Evolutionary conservation across 768 basidiomycete genomes (phyloP), one percentile per base, ranked within the genome.

Genomic region (Thelephora aurantiotincta): DNA sequence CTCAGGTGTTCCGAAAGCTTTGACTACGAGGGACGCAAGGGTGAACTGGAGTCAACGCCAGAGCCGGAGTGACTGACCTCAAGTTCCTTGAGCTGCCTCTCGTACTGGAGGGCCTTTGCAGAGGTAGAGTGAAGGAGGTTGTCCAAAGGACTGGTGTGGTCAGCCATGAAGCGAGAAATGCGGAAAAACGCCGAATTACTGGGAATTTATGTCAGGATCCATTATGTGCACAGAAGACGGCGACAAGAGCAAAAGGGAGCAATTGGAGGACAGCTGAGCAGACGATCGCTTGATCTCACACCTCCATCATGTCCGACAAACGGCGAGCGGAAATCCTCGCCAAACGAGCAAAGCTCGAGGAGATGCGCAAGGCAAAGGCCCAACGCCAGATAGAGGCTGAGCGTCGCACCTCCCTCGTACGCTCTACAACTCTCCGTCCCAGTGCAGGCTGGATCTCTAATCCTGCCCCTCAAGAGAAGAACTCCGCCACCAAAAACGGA

Each of bases 281-380:
- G 26, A 30, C 9, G 26, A 30, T 30, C 26, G 9, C 26, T 30
- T 30, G 26, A 30, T 22, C 22, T 4, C 22, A 41, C 38, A 41
- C 16, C 38, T 16, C 38, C 38, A n/a, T 18, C 16, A 41, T 41
- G 38, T 41, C 44, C 47, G 77, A 81, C 55, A 74, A 74, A 64
- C 73, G 89, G 44, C 68, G 87, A 58, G 80, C 80, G 58, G 92
- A 96, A 65, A 85, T 97, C 50, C 90, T 91, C 63, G 86, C 82
- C 20, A 98, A 97, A 66, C 70, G 82, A 52, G 77, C 79, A 11
- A 92, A 90, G 63, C 79, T 97, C 33, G 87, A 79, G 44, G 88
- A 89, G 52, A 71, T 96, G 34, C 72, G 86, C 47, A 75, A 82
- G 61, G 83, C 82, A 5, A 74, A 90, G 41, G 79, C 78, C 33